Conservation (phyloP, 257 asterid species). For the Capsicum baccatum region DNA sequence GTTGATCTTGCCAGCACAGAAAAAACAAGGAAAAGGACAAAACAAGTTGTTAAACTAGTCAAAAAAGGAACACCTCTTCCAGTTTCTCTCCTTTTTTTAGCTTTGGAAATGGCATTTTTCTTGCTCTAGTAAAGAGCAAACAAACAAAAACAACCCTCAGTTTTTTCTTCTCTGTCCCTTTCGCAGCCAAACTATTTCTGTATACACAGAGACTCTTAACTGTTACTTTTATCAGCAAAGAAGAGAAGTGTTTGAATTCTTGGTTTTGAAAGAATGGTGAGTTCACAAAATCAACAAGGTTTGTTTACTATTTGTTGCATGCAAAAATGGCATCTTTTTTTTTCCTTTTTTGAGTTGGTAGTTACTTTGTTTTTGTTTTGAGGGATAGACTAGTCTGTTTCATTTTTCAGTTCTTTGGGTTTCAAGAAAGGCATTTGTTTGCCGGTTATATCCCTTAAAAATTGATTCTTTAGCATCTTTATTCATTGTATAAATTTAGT, state of each 20-base stretch:
- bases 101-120: not conserved
- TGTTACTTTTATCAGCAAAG: not conserved
- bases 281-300: slow-evolving; percentile 1
- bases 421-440: not conserved
- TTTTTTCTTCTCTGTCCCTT: not conserved
- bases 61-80: not conserved
- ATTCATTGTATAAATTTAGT: not conserved
- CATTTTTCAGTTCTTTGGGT: slow-evolving; percentile 12
- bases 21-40: not conserved
- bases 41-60: not conserved
- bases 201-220: not conserved
- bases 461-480: not conserved
- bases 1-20: no score
- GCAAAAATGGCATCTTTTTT: not conserved
- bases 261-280: not conserved
- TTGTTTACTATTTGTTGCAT: slow-evolving; percentile 2
- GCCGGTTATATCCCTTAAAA: not conserved
- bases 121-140: not conserved
- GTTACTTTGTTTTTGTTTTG: not conserved
- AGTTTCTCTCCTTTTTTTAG: not conserved
- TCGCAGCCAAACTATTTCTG: not conserved
- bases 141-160: not conserved
- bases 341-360: not conserved
- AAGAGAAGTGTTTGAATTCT: not conserved
- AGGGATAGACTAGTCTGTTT: not conserved